phyloP scores from a whole-genome alignment of 1,284 basidiomycete species.

The Trichosporon sp. region DNA sequence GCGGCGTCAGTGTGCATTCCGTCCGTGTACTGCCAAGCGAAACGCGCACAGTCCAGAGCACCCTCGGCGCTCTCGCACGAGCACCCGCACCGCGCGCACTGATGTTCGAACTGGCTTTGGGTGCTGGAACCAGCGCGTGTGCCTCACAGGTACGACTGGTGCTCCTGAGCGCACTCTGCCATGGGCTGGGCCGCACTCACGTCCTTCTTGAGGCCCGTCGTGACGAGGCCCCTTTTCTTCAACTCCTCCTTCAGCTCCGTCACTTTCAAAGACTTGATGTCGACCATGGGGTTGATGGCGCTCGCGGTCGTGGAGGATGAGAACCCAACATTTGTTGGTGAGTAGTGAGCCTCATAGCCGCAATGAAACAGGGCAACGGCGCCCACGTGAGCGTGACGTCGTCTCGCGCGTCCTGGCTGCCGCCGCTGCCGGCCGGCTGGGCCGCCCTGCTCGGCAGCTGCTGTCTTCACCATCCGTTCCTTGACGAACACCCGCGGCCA shows the following conservation, averaged over 20 bases:
- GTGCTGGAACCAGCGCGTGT: background rate
- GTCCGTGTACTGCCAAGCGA: background rate
- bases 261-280: conserved; percentile 33
- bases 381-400: background rate
- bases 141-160: background rate
- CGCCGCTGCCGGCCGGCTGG: background rate
- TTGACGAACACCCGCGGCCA: background rate
- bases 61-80: background rate
- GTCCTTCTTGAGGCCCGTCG: conserved; percentile 45
- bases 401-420: background rate
- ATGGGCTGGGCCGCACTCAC: conserved; percentile 30
- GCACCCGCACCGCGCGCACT: background rate
- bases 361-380: background rate
- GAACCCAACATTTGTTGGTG: background rate
- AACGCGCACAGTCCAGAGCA: background rate
- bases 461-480: background rate
- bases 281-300: background rate
- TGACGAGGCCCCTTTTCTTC: conserved; percentile 36
- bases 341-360: background rate
- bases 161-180: background rate
- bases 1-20: background rate
- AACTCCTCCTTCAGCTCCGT: conserved; percentile 48
- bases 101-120: background rate
- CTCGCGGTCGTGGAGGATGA: background rate
- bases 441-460: background rate